Conservation (phyloP, 2,329 filamentous ascomycete genomes). For the Intubia oerlemansii region DNA sequence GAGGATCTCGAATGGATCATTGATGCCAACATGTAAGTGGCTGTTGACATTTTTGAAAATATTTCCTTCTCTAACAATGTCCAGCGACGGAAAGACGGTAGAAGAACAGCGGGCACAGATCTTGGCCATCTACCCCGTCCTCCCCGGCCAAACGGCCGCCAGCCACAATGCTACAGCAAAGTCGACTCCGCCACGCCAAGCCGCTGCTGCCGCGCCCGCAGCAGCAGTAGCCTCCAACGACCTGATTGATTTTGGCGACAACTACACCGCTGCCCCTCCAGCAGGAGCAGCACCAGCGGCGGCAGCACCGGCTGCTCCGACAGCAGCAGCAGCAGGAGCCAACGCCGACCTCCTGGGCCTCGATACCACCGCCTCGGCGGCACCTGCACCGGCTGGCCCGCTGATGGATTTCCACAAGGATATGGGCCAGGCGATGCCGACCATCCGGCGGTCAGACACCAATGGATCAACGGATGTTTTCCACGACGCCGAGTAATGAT, state of each 20-base stretch:
- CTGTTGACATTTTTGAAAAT: slow-evolving; percentile 8
- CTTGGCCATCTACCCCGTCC: slow-evolving; percentile 62
- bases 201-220: slow-evolving; percentile 5
- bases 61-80: slow-evolving; percentile 4
- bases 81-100: slow-evolving; percentile 38
- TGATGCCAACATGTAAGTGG: slow-evolving; percentile 64
- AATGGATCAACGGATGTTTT: no score
- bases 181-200: slow-evolving; percentile 9
- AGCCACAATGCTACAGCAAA: slow-evolving; percentile 34
- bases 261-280: slow-evolving; percentile 13
- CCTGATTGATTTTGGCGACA: slow-evolving; percentile 36
- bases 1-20: slow-evolving; percentile 93
- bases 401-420: slow-evolving; percentile 35
- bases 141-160: slow-evolving; percentile 50
- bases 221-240: slow-evolving; percentile 13
- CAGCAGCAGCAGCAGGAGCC: slow-evolving; percentile 10
- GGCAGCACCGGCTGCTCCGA: not conserved
- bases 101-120: slow-evolving; percentile 63
- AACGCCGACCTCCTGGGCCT: slow-evolving; percentile 24
- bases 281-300: no score
- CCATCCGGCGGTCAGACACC: no score
- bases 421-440: no score
- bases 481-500: no score
- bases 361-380: slow-evolving; percentile 24
- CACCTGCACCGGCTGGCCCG: slow-evolving; percentile 21